Base-by-base conservation (phyloP, 768 basidiomycete species). In the Auricularia cornea region DNA sequence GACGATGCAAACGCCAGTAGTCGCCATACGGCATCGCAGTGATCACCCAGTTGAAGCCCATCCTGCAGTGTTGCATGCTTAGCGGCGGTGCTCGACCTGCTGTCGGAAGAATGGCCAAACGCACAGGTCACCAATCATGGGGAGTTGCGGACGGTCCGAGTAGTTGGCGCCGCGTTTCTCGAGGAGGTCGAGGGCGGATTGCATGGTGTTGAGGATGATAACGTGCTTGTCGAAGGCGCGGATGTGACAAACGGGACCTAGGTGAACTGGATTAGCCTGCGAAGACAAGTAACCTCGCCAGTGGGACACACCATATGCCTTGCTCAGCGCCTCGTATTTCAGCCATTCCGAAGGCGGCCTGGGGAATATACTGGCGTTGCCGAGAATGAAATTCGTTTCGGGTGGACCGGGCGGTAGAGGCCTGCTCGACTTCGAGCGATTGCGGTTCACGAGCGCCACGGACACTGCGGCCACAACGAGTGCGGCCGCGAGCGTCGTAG, bases 31-130 rank as follows among this genome's bases (percentile, higher is more conserved):
- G 69, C 68, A 78, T 72, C n/a, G 74, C 71, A 1, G 78, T 79
- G 66, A 81, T 76, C 3, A 79, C 66, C 80, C 79, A 81, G 64
- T 78, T 73, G 75, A 76, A 82, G 5, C 81, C 81, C 66, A 81
- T 79, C 54, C 80, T 81, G 35, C n/a, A 62, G 12, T 28, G 18
- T n/a, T n/a, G n/a, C n/a, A n/a, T n/a, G n/a, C n/a, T 33, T 20
- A 31, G 59, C 62, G 48, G 8, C 20, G 14, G 31, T 41, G 31
- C 18, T n/a, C 23, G 11, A 10, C 63, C 57, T 3, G 48, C 35
- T 28, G 8, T 30, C 11, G 44, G 26, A 29, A 28, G 20, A 23
- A 62, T 52, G 60, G 61, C n/a, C n/a, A n/a, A n/a, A 70, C 76
- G 59, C 63, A 81, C 80, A 81, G 65, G 35, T 81, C 77, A 29